Base-by-base conservation (phyloP, 305 asterid species). In the Solanum aculeatissimum region DNA sequence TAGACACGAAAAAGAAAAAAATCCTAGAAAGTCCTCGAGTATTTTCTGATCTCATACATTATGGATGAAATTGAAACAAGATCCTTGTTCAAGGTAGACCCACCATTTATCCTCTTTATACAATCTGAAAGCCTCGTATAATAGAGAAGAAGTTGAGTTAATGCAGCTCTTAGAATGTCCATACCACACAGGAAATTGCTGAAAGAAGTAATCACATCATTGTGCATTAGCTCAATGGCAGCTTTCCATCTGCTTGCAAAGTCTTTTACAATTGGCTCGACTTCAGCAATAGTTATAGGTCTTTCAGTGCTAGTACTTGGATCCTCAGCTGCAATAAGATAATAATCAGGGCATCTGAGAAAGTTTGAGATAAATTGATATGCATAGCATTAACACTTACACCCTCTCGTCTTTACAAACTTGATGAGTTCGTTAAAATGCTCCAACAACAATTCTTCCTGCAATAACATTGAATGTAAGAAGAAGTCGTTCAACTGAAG, bases 211-310 rank as follows among this genome's bases (percentile, higher is more conserved):
- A 97, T 97, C 66, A 97, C 98, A 43, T 93, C 98, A 63, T 91
- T 95, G 92, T 97, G 98, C 98, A 97, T 97, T 87, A 95, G 93
- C 90, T 97, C 99, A 84, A 97, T 95, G 9, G 98, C 98, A 72
- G 91, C 89, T 91, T 95, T 97, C 99, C 99, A 97, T 89, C 98
- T 89, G 91, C 95, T 91, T n/a, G 89, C 98, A 78, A 97, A 97
- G 92, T 97, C 98, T 91, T 97, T 97, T 8, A 97, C 94, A 19
- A 97, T 91, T 9, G 94, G 97, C 91, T 95, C 99, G 4, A 97
- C 96, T 91, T 95, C 99, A 60, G 85, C 84, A 45, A 91, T 92
- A 54, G 92, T 90, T 69, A 94, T 85, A 25, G 96, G 89, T 47
- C 88, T 91, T 88, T 91, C 95, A n/a, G 94, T 85, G 38, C 93